Evolutionary conservation across 2,329 filamentous ascomycete species (phyloP).

Genomic region (Calycina marina): DNA sequence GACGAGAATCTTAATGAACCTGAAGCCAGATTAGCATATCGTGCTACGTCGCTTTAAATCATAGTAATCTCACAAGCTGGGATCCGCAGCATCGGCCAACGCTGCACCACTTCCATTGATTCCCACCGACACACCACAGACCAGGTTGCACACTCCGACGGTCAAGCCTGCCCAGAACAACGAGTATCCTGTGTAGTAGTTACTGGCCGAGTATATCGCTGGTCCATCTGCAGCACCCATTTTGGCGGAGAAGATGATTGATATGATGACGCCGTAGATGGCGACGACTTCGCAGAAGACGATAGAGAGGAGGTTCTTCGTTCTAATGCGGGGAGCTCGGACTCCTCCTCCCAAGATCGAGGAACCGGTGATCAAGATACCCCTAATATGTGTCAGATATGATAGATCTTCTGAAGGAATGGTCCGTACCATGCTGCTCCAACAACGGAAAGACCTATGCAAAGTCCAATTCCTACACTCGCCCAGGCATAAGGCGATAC

Average conservation of each 20-base stretch:
- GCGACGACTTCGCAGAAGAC: constrained; percentile 99
- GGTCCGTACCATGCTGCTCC: constrained; percentile 85
- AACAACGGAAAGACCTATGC: constrained; percentile 90
- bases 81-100: constrained; percentile 86
- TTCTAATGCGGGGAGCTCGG: constrained; percentile 90
- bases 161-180: constrained; percentile 93
- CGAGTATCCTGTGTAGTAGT: constrained; percentile 89
- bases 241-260: constrained; percentile 93
- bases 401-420: no score
- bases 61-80: constrained; percentile 56
- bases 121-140: constrained; percentile 91
- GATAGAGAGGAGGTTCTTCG: constrained; percentile 98
- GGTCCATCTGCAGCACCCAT: constrained; percentile 51
- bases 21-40: constrained; percentile 25
- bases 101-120: constrained; percentile 98
- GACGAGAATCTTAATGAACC: constrained; percentile 96
- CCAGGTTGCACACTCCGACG: constrained; percentile 87
- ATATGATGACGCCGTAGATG: constrained; percentile 99
- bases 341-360: constrained; percentile 96
- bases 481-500: constrained; percentile 94
- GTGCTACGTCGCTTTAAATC: neutral
- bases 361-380: constrained; percentile 96
- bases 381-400: constrained; percentile 46
- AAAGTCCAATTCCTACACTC: constrained; percentile 76
- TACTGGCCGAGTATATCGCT: constrained; percentile 55